These are phyloP conservation scores for Vitis riparia DNA, from an alignment of 164 flowering plant genomes.

Conservation along the genomic window DNA sequence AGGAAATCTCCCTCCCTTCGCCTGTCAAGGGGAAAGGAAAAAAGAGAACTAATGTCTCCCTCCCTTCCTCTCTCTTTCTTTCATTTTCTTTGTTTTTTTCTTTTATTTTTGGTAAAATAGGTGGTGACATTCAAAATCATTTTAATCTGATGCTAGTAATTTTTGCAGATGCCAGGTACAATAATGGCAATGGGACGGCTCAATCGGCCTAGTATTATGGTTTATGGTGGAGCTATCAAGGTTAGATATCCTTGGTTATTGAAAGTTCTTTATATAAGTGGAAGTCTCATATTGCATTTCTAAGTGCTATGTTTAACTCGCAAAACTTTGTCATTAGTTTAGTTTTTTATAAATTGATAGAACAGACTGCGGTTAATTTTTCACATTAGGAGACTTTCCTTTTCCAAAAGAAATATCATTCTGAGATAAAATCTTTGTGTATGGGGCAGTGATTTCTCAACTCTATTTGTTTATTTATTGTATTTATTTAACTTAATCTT, in stretches of 20 bases:
- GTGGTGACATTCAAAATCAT: neutral
- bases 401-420: too few relatives aligned
- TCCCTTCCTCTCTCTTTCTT: too few relatives aligned
- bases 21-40: too few relatives aligned
- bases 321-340: neutral
- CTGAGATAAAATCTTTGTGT: too few relatives aligned
- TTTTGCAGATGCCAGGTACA: conserved; percentile 93
- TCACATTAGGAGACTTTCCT: too few relatives aligned
- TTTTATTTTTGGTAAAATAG: neutral
- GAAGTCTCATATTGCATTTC: neutral
- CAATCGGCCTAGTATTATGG: conserved; percentile 94
- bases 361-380: too few relatives aligned
- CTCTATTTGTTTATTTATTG: too few relatives aligned
- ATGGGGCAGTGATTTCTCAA: too few relatives aligned
- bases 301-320: neutral
- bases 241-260: conserved; percentile 28
- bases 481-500: too few relatives aligned
- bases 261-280: neutral
- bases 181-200: conserved; percentile 99
- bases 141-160: conserved; percentile 12
- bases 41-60: too few relatives aligned
- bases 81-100: neutral
- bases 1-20: too few relatives aligned
- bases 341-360: too few relatives aligned
- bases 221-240: conserved; percentile 99